These are phyloP conservation scores for Podospora tetraspora DNA, from an alignment of 495 filamentous ascomycete species.

Conservation along the genomic window DNA sequence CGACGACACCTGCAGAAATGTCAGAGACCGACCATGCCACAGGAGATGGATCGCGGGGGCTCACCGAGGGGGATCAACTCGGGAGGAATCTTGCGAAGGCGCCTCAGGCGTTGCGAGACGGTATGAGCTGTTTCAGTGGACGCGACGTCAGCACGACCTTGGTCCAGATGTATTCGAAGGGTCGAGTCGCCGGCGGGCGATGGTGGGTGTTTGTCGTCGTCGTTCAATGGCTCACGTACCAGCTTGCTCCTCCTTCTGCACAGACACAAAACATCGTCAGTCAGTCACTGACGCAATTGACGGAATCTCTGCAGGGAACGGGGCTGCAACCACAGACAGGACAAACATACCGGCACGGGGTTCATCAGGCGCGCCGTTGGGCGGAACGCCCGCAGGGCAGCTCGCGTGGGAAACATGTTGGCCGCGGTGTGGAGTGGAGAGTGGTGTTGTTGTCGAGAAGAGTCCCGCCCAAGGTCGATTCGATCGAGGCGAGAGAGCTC, in stretches of 20 bases:
- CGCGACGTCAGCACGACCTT: not conserved
- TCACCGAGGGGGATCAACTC: constrained; percentile 94
- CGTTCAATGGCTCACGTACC: constrained; percentile 55
- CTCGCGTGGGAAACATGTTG: constrained; percentile 64
- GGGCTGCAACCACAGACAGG: not conserved
- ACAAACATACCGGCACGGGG: constrained; percentile 70
- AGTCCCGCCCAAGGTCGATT: constrained; percentile 6
- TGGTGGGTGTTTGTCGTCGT: constrained; percentile 7
- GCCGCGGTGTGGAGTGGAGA: constrained; percentile 28
- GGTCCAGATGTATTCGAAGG: constrained; percentile 22
- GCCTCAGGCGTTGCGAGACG: constrained; percentile 89
- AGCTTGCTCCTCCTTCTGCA: constrained; percentile 75
- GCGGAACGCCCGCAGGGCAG: constrained; percentile 47
- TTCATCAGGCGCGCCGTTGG: constrained; percentile 61
- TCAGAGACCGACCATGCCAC: constrained; percentile 13
- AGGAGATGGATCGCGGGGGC: constrained; percentile 27
- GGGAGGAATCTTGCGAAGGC: constrained; percentile 78
- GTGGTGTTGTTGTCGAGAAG: constrained; percentile 3
- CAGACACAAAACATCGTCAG: constrained; percentile 27
- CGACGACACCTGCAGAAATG: constrained; percentile 63
- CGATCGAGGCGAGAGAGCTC: not conserved
- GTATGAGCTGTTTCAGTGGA: constrained; percentile 67
- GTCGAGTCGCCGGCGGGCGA: not conserved
- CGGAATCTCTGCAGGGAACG: constrained; percentile 12
- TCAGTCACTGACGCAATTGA: constrained; percentile 27